Conservation (phyloP, 805 yeast species). For the Scheffersomyces ergatensis region DNA sequence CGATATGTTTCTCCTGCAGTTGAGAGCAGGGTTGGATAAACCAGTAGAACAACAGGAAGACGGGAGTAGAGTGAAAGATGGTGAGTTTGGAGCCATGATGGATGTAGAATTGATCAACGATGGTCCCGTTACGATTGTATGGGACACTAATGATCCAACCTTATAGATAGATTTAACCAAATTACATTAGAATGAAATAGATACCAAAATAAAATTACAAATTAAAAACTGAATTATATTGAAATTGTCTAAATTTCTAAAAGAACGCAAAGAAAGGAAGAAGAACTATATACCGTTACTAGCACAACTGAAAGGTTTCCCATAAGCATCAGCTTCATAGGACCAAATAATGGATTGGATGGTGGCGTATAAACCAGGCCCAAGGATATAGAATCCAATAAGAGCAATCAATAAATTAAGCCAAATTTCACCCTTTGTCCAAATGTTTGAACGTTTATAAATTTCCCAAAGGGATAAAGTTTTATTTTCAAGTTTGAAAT, state of each 20-base stretch:
- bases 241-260: not conserved
- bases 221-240: not conserved
- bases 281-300: constrained; percentile 15
- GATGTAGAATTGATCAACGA: constrained; percentile 84
- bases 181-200: not conserved
- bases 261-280: not conserved
- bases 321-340: constrained; percentile 47
- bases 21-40: constrained; percentile 45
- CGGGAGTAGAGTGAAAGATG: constrained; percentile 72
- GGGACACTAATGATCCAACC: constrained; percentile 58
- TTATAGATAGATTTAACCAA: constrained; percentile 4
- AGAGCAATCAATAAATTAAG: constrained; percentile 36
- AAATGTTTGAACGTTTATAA: constrained; percentile 20
- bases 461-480: constrained; percentile 22
- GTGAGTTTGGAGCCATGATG: constrained; percentile 97
- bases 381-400: constrained; percentile 53
- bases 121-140: constrained; percentile 87
- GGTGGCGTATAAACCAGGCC: constrained; percentile 59
- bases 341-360: constrained; percentile 53
- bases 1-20: constrained; percentile 47
- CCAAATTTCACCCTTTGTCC: constrained; percentile 35
- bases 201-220: not conserved
- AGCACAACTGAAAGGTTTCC: constrained; percentile 51
- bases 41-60: constrained; percentile 15
- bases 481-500: constrained; percentile 14